These are phyloP conservation scores for Ustilago hordei DNA, from an alignment of 1,284 basidiomycete genomes.

Conservation along the genomic window DNA sequence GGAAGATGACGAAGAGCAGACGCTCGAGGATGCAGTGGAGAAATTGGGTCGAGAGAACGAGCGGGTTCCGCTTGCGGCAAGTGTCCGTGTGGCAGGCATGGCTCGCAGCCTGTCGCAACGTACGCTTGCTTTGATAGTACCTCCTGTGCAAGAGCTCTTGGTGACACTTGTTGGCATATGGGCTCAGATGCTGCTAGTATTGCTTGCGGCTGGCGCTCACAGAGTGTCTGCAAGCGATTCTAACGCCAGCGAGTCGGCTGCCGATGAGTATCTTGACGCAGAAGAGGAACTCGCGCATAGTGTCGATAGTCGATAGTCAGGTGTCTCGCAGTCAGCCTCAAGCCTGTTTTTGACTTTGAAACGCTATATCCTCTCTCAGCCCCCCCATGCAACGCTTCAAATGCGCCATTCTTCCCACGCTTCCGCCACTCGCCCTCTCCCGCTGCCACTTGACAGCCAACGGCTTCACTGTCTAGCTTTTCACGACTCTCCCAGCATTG, in stretches of 20 bases:
- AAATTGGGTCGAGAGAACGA: not conserved
- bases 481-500: conserved; percentile 18
- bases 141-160: conserved; percentile 19
- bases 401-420: not conserved
- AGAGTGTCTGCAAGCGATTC: not conserved
- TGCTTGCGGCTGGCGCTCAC: conserved; percentile 12
- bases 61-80: not conserved
- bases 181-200: conserved; percentile 29
- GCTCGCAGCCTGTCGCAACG: conserved; percentile 31
- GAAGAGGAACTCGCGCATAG: conserved; percentile 8
- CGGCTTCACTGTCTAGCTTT: conserved; percentile 1
- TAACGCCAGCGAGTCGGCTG: not conserved
- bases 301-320: conserved; percentile 9
- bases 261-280: conserved; percentile 14
- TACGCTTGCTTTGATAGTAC: conserved; percentile 18
- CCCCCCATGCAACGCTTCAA: not conserved
- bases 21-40: conserved; percentile 19
- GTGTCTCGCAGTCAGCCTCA: not conserved
- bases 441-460: not conserved
- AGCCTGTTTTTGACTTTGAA: not conserved
- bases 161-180: conserved; percentile 26
- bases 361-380: not conserved
- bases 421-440: not conserved
- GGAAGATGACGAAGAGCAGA: conserved; percentile 10
- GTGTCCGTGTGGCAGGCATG: conserved; percentile 12